A percentile compares a stretch with the other conserved stretches of the same genome.
Conservation (phyloP, 2,329 filamentous ascomycete genomes). For the Colletotrichum liriopes region DNA sequence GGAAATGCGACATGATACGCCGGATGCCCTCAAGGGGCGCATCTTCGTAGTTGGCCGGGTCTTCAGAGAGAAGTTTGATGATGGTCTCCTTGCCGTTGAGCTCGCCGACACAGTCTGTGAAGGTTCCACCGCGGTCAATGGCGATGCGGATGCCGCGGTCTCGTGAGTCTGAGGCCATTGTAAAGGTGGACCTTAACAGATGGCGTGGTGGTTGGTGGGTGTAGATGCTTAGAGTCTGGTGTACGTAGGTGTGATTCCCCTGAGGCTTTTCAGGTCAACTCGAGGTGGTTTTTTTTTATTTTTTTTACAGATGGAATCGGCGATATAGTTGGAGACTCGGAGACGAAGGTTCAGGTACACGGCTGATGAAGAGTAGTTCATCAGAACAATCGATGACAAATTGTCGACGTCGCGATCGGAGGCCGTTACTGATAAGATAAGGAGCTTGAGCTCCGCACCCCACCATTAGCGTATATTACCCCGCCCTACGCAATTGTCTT, state of each 20-base stretch:
- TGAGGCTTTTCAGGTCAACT: background rate
- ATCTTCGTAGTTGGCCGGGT: constrained; percentile 91
- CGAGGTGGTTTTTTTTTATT: too few relatives aligned
- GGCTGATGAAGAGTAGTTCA: background rate
- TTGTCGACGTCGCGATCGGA: constrained; percentile 8
- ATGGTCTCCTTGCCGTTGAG: constrained; percentile 84
- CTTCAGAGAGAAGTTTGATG: constrained; percentile 91
- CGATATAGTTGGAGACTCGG: background rate
- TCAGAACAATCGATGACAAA: constrained; percentile 36
- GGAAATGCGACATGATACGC: constrained; percentile 85
- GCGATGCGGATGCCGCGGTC: constrained; percentile 80
- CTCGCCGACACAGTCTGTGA: constrained; percentile 93
- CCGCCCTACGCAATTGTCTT: constrained; percentile 25
- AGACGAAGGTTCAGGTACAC: background rate
- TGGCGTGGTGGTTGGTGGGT: background rate
- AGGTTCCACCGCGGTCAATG: constrained; percentile 88
- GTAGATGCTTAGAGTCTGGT: background rate
- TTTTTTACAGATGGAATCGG: background rate
- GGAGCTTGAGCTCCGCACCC: constrained; percentile 39
- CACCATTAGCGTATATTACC: constrained; percentile 38
- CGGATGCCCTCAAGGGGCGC: constrained; percentile 93
- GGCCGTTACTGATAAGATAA: constrained; percentile 34
- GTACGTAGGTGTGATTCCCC: background rate
- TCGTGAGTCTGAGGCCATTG: constrained; percentile 55
- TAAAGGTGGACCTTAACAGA: constrained; percentile 8